Conservation (phyloP, 495 filamentous ascomycete species). For the Penicillium silybi region DNA sequence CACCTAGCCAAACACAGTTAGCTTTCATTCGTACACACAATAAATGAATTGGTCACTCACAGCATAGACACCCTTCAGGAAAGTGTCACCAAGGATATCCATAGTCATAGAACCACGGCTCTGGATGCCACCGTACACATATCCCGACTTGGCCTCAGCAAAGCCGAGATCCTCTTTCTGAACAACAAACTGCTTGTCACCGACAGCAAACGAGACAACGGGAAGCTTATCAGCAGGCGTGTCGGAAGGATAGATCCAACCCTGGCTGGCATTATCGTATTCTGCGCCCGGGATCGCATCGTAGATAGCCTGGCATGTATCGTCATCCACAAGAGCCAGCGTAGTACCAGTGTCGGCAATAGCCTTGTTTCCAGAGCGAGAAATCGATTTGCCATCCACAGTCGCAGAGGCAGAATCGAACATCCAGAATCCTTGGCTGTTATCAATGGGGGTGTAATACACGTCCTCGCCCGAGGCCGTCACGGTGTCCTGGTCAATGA, state of each 20-base stretch:
- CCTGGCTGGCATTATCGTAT: slow-evolving; percentile 62
- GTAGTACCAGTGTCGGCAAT: slow-evolving; percentile 80
- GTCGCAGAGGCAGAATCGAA: slow-evolving; percentile 58
- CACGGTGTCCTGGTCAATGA: slow-evolving; percentile 63
- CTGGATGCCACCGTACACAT: slow-evolving; percentile 74
- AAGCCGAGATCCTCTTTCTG: slow-evolving; percentile 72
- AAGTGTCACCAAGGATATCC: slow-evolving; percentile 72
- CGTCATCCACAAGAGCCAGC: slow-evolving; percentile 65
- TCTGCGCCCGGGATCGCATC: slow-evolving; percentile 61
- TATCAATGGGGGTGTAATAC: slow-evolving; percentile 63
- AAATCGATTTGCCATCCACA: slow-evolving; percentile 57
- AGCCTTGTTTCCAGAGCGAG: slow-evolving; percentile 62
- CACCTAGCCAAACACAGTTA: slow-evolving; percentile 43
- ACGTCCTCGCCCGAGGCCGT: slow-evolving; percentile 52
- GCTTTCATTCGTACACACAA: neutral
- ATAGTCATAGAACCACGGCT: slow-evolving; percentile 61
- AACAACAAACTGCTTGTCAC: slow-evolving; percentile 59
- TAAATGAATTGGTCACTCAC: slow-evolving; percentile 43
- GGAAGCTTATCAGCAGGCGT: slow-evolving; percentile 59
- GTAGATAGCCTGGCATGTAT: slow-evolving; percentile 64
- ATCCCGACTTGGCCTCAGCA: slow-evolving; percentile 53
- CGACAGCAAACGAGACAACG: slow-evolving; percentile 63
- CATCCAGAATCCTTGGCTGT: slow-evolving; percentile 69
- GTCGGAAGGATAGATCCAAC: slow-evolving; percentile 60
- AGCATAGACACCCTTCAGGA: slow-evolving; percentile 72